These are phyloP conservation scores for Nicotiana paniculata DNA, from an alignment of 257 asterid genomes.

Conservation along the genomic window DNA sequence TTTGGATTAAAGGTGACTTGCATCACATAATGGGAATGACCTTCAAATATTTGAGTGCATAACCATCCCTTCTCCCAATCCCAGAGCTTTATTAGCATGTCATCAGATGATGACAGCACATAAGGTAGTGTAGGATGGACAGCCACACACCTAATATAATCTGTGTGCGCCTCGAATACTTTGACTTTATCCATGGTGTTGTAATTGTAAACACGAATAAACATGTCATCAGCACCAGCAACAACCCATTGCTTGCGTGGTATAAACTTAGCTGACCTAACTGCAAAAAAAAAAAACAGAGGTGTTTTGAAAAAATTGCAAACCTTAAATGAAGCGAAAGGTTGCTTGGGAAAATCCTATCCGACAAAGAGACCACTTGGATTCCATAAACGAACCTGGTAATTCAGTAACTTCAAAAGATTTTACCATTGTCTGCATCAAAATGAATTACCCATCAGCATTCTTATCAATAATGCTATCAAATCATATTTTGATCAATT, in stretches of 20 bases:
- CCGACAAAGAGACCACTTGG: constrained; percentile 5
- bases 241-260: constrained; percentile 97
- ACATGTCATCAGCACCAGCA: constrained; percentile 99
- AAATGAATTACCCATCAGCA: constrained; percentile 5
- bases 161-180: constrained; percentile 94
- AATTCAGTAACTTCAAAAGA: constrained; percentile 94
- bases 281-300: constrained; percentile 37
- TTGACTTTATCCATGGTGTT: constrained; percentile 97
- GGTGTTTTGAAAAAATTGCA: constrained; percentile 7
- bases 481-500: background rate
- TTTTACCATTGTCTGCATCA: constrained; percentile 81
- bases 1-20: constrained; percentile 98
- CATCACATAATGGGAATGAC: constrained; percentile 98
- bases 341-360: background rate
- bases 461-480: background rate
- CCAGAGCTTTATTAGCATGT: constrained; percentile 99
- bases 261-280: constrained; percentile 91
- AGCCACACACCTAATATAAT: constrained; percentile 95
- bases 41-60: constrained; percentile 96
- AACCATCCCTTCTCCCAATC: constrained; percentile 99
- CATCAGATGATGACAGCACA: constrained; percentile 97
- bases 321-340: background rate
- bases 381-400: constrained; percentile 60
- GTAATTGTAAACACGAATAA: constrained; percentile 89
- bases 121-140: constrained; percentile 96